Evolutionary conservation across 2,329 filamentous ascomycete genomes (phyloP).

Genomic region (Stachybotrys elegans): DNA sequence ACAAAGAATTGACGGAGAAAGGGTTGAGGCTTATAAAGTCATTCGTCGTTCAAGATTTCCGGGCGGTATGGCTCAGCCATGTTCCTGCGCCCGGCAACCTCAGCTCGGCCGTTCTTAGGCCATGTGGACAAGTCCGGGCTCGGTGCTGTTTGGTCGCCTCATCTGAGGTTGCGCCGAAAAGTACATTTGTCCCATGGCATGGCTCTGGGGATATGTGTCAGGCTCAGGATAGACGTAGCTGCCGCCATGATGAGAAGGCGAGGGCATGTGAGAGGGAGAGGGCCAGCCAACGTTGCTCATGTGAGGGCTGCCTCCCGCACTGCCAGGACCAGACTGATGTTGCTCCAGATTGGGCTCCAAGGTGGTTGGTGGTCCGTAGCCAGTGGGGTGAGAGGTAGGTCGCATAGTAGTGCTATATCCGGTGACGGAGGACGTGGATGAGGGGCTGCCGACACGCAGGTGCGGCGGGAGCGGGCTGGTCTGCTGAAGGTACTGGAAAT

Average conservation of each 20-base stretch:
- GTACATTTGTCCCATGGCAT: constrained; percentile 63
- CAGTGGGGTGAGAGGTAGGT: constrained; percentile 80
- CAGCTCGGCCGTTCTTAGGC: constrained; percentile 23
- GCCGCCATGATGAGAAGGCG: constrained; percentile 63
- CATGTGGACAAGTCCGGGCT: constrained; percentile 49
- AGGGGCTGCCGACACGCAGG: constrained; percentile 69
- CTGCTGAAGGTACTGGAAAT: constrained; percentile 68
- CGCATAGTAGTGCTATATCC: constrained; percentile 45
- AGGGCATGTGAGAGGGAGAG: constrained; percentile 70
- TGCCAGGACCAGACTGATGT: constrained; percentile 60
- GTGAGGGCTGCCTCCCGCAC: constrained; percentile 80
- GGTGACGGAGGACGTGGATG: constrained; percentile 59
- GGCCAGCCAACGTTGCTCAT: constrained; percentile 80
- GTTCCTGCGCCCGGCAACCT: too few relatives aligned
- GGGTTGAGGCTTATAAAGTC: too few relatives aligned
- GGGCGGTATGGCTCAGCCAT: too few relatives aligned
- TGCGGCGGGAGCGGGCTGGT: constrained; percentile 78
- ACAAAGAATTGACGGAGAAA: too few relatives aligned
- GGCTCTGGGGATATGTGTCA: constrained; percentile 61
- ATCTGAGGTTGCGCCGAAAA: constrained; percentile 61
- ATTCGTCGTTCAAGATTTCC: too few relatives aligned
- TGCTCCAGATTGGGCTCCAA: constrained; percentile 82
- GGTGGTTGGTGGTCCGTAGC: constrained; percentile 77
- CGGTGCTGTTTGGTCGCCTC: constrained; percentile 69
- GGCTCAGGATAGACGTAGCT: constrained; percentile 79